phyloP scores from a whole-genome alignment of 768 basidiomycete species.

The Suillus sp. region DNA sequence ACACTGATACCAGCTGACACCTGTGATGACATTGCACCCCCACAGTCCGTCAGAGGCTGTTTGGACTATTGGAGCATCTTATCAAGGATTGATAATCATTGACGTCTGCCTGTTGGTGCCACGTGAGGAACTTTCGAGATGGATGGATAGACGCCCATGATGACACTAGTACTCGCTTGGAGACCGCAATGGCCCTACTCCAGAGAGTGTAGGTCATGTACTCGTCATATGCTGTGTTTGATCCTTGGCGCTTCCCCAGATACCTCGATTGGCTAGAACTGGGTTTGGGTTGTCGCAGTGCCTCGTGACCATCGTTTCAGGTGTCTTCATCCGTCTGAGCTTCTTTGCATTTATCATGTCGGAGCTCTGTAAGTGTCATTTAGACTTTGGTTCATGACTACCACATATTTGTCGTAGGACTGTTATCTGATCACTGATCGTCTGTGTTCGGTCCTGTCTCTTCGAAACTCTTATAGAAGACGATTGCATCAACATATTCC shows the following conservation, averaged over 20 bases:
- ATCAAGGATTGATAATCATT: slow-evolving; percentile 16
- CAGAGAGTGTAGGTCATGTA: not conserved
- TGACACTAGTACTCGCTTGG: not conserved
- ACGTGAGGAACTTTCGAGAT: slow-evolving; percentile 2
- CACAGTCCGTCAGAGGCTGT: slow-evolving; percentile 1
- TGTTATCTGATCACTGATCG: slow-evolving; percentile 9
- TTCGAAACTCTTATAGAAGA: slow-evolving; percentile 79
- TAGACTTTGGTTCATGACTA: not conserved
- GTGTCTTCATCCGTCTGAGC: not conserved
- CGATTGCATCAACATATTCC: slow-evolving; percentile 87
- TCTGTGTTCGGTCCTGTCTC: slow-evolving; percentile 22
- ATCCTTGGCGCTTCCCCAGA: not conserved
- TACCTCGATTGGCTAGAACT: slow-evolving; percentile 1
- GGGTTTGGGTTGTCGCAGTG: not conserved
- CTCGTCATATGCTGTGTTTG: not conserved
- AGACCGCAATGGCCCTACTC: not conserved
- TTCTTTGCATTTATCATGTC: not conserved
- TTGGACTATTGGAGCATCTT: not conserved
- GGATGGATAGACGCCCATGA: not conserved
- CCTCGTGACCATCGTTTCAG: not conserved
- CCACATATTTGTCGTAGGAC: not conserved
- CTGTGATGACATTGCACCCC: not conserved
- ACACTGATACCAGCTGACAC: not conserved
- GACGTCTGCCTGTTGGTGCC: not conserved
- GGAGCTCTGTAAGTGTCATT: not conserved